Conservation (phyloP, 2,329 filamentous ascomycete genomes). For the Tolypocladium ovalisporum region DNA sequence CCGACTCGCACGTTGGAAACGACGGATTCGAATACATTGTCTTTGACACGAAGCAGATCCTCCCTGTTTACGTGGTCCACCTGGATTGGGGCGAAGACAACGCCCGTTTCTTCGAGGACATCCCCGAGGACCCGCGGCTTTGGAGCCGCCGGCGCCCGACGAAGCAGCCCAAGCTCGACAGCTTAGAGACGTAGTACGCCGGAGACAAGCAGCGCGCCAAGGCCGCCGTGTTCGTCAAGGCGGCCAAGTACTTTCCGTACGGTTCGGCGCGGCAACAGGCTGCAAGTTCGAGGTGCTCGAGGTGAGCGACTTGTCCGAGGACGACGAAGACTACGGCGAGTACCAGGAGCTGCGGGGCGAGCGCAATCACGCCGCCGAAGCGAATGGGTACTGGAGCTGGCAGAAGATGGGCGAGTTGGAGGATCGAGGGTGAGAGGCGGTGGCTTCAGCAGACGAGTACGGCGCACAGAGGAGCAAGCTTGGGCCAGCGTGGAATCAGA, state of each 20-base stretch:
- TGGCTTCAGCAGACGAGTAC: background rate
- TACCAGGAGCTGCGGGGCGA: conserved; percentile 18
- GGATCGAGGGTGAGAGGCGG: background rate
- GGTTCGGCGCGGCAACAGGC: conserved; percentile 30
- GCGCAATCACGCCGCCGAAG: background rate
- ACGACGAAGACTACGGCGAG: conserved; percentile 31
- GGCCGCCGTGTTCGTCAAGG: conserved; percentile 20
- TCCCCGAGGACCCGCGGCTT: conserved; percentile 1
- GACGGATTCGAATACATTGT: conserved; percentile 28
- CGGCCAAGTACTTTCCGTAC: conserved; percentile 35
- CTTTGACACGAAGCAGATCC: conserved; percentile 28
- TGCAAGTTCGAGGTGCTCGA: conserved; percentile 33
- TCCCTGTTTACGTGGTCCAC: conserved; percentile 34
- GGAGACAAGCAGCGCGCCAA: conserved; percentile 25
- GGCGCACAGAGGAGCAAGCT: background rate
- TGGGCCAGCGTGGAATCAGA: background rate
- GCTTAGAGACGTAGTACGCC: conserved; percentile 4
- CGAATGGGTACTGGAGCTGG: conserved; percentile 8
- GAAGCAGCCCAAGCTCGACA: background rate
- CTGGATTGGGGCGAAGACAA: conserved; percentile 24
- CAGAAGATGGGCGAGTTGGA: conserved; percentile 1
- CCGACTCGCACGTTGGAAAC: conserved; percentile 27
- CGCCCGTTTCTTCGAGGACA: background rate
- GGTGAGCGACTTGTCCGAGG: conserved; percentile 28
- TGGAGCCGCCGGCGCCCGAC: background rate